Base-by-base conservation (phyloP, 2,329 filamentous ascomycete species). In the Sclerotinia borealis region DNA sequence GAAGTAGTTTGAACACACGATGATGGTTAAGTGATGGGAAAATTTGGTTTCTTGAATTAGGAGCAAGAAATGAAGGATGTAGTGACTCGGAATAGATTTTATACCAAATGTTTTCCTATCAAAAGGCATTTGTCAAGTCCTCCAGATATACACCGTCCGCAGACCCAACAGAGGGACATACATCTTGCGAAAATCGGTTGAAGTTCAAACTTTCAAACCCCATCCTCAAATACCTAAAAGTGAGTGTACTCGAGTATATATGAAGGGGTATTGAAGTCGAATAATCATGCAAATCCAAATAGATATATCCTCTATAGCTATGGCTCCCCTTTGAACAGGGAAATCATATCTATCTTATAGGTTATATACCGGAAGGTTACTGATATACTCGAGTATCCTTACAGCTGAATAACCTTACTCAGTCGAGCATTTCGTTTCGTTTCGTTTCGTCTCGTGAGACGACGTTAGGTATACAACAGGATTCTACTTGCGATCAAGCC, bases 381-480 rank as follows among this genome's bases (percentile, higher is more conserved):
- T 36, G 19, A 34, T 19, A 54, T 54, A 37, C 17, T 36, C n/a
- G n/a, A 22, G 31, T 7, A 37, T n/a, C 50, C 37, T 54, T 17
- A 11, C 39, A 10, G 31, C 22, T n/a, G 34, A 31, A 56, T 48
- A 62, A 34, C 50, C 22, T 27, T 15, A 15, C 10, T 7, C 50
- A 19, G 19, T 29, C 17, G 8, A 37, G 6, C 5, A 48, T 22
- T 10, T 27, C 2, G n/a, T n/a, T n/a, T n/a, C n/a, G n/a, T n/a
- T n/a, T n/a, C n/a, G n/a, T n/a, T n/a, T n/a, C n/a, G n/a, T n/a
- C n/a, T n/a, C 50, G n/a, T 59, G 48, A 19, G 27, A 63, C 39
- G 22, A 49, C 22, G 51, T 58, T n/a, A n/a, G n/a, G n/a, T n/a
- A n/a, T 49, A 41, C 51, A 37, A 25, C 41, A 58, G 52, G 60